Base-by-base conservation (phyloP, 352 stramenopile genomes). In the Thalassiosira mediterranea region DNA sequence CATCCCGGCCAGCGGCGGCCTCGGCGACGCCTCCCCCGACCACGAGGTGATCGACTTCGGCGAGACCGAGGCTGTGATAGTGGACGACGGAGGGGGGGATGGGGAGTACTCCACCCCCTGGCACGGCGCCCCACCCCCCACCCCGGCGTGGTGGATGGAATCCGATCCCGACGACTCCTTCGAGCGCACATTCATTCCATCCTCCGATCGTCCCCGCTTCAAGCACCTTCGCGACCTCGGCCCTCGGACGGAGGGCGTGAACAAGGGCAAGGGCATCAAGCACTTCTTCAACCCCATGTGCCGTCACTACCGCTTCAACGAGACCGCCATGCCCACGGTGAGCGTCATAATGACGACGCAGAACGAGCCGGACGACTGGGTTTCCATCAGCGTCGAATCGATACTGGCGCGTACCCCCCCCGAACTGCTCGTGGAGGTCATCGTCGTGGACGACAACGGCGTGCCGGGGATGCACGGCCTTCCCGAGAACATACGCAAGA, bases 391-490 rank as follows among this genome's bases (percentile, higher is more conserved):
- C 4, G 77, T 86, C 0, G 63, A 86, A 21, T 73, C 54, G 0
- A 76, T 86, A 52, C 60, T 86, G 44, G 77, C 65, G 21, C 58
- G 77, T 11, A 86, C 77, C 0, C 77, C 77, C 8, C 72, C 72
- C 0, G 3, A 71, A 7, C 47, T 86, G 4, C 47, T 86, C 5
- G 28, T 60, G 8, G 66, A 83, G 21, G 58, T 86, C n/a, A 79
- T 86, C 19, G 44, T 86, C 0, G 72, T 86, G 0, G 77, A 86
- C 40, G 77, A 86, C 48, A 84, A 84, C 56, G 76, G 76, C 19
- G 62, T 72, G 13, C 65, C 63, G 0, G 64, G 62, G 0, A 37
- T 66, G 28, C 61, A 76, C 21, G 63, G 63, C 4, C 56, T 73
- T 4, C 62, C 57, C 3, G 10, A 49, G 0, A 53, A 81, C 28